Evolutionary conservation across 2,329 filamentous ascomycete species (phyloP), one percentile per base, ranked within the genome.

Genomic region (Beauveria brongniartii): DNA sequence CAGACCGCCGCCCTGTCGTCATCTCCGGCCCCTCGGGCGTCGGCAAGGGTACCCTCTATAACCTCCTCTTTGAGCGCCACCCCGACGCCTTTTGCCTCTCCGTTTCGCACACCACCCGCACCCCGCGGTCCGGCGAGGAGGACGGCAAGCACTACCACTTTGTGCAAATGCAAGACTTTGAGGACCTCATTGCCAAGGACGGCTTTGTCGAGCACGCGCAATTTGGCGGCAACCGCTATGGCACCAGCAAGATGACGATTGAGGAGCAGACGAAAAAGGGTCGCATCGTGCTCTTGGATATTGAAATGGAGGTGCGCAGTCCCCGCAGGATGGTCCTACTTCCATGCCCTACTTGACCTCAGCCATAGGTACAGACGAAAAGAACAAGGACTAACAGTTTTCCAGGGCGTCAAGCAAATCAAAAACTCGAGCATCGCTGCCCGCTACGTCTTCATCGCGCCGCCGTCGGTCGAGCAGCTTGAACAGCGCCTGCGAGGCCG

Each of bases 151-250:
- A 96, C 74, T 97, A 97, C 80, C 84, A 91, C 79, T 96, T 88
- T 69, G 84, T 88, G 18, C 82, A 80, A 22, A 83, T 81, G 72
- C 81, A 83, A 10, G 79, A 80, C 3, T 96, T 96, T 70, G 77
- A 86, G 69, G 77, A 80, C 48, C 80, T 94, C 63, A 84, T 91
- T 60, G 78, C 74, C n/a, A 73, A 83, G 62, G 80, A 84, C 61
- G 89, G 86, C 12, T 96, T 97, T 74, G 87, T 96, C 64, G 92
- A 97, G 80, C 76, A 89, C 77, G 92, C 92, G 59, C 79, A 88
- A 72, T 97, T 96, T 73, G 87, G 91, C 46, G 87, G 85, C 59
- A 96, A 97, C 76, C 79, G 85, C 70, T 97, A 97, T 76, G 92
- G 92, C 61, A 96, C 92, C 5, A 90, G 85, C 71, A 86, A 91